Conservation (phyloP, 2,329 filamentous ascomycete genomes). For the Penicillium digitatum region DNA sequence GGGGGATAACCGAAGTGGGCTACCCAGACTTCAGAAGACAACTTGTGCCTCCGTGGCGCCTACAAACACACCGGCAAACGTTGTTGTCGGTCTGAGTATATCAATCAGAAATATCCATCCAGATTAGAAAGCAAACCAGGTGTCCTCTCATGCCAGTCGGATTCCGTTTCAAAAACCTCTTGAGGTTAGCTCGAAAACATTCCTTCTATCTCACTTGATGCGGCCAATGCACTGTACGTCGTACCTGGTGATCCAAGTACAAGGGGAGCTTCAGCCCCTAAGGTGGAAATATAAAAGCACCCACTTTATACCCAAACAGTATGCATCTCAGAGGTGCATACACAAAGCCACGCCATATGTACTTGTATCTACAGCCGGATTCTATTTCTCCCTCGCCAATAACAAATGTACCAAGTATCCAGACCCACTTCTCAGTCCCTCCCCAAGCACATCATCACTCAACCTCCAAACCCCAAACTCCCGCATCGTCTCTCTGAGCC, state of each 20-base stretch:
- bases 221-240: neutral
- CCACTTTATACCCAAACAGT: neutral
- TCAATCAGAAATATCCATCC: neutral
- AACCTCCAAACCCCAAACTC: slow-evolving; percentile 74
- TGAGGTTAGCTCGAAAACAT: neutral
- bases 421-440: slow-evolving; percentile 57
- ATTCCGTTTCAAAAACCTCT: neutral
- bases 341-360: neutral
- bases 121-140: neutral
- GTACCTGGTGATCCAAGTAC: neutral
- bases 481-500: slow-evolving; percentile 65
- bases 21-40: too few species aligned
- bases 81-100: neutral
- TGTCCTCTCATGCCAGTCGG: neutral
- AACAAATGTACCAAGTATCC: slow-evolving; percentile 84
- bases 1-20: too few species aligned
- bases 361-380: neutral
- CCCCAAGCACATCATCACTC: slow-evolving; percentile 58
- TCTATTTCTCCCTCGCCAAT: slow-evolving; percentile 47
- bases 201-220: neutral
- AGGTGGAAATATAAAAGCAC: too few species aligned
- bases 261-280: neutral
- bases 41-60: neutral
- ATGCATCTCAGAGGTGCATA: neutral
- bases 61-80: neutral